Base-by-base conservation (phyloP, 495 filamentous ascomycete genomes). In the Achaetomiella virescens region DNA sequence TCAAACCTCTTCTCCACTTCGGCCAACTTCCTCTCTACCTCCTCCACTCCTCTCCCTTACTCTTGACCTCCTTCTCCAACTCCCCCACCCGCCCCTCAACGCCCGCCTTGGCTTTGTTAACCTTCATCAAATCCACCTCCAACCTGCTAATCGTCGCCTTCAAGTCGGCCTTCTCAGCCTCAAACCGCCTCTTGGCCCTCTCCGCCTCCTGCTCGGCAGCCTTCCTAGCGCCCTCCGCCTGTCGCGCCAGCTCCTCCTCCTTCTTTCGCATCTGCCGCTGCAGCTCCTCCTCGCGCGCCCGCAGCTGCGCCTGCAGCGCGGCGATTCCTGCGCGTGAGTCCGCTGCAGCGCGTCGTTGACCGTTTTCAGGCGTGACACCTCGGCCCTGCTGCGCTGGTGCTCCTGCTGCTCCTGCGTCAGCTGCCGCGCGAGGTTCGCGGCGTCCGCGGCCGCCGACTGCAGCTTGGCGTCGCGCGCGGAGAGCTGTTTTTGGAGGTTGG, bases 301-400 rank as follows among this genome's bases (percentile, higher is more conserved):
- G 55, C 6, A 60, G 50, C 74, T 67, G 75, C 67, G 55, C 75
- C 76, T 57, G 78, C 69, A 79, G 51, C 74, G 75, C 72, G 72
- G 29, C 36, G n/a, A 42, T 5, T 46, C 21, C 24, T 53, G 29
- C 2, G 48, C 14, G 24, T 49, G 48, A 10, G 2, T n/a, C 17
- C 77, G 77, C 60, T 90, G 89, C 14, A 91, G 75, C 9, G 79
- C 79, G 46, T 92, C 86, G 55, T 86, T 86, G 50, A 84, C 81
- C 24, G 80, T 80, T 59, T 84, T 84, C 38, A 89, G 81, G 40
- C 69, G 59, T 29, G 79, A 73, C 4, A 88, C 54, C 59, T 96
- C 91, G 3, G 92, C 88, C 60, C 83, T 84, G 6, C 81, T 76
- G 52, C 83, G 80, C 29, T 82, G 78, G 64, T 83, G 81, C 59